Percentiles rank a stretch among this genome's conserved stretches.
Conservation (phyloP, 805 yeast species). For the Candida morakotiae region DNA sequence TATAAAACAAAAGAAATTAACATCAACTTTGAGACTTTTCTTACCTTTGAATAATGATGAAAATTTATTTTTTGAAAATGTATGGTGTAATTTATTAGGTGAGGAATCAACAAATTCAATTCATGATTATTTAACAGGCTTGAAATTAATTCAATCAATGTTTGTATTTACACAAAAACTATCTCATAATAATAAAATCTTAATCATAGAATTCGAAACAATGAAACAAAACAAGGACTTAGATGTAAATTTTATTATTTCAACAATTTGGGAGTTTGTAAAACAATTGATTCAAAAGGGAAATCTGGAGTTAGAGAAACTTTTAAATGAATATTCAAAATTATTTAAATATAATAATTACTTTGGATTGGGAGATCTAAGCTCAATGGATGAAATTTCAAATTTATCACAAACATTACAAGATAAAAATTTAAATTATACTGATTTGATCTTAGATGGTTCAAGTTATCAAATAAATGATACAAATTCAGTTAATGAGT, state of each 20-base stretch:
- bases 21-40: constrained; percentile 39
- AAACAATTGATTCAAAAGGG: constrained; percentile 7
- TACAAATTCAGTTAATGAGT: background rate
- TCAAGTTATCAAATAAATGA: constrained; percentile 3
- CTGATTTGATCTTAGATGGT: constrained; percentile 10
- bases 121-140: constrained; percentile 30
- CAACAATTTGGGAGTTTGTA: constrained; percentile 28
- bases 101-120: constrained; percentile 56
- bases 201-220: constrained; percentile 46
- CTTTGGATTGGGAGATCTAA: constrained; percentile 29
- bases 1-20: constrained; percentile 29
- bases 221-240: too few species aligned
- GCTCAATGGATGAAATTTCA: constrained; percentile 49
- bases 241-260: constrained; percentile 29
- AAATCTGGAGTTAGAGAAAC: background rate
- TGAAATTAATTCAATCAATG: constrained; percentile 30
- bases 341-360: constrained; percentile 13
- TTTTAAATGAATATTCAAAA: constrained; percentile 5
- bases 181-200: constrained; percentile 28
- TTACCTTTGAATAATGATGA: constrained; percentile 38
- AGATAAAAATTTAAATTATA: constrained; percentile 3
- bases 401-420: constrained; percentile 38
- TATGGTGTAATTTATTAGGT: constrained; percentile 61
- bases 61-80: constrained; percentile 23
- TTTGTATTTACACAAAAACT: constrained; percentile 40